These are phyloP conservation scores for Candida easanensis DNA, from an alignment of 805 yeast genomes.

Conservation along the genomic window DNA sequence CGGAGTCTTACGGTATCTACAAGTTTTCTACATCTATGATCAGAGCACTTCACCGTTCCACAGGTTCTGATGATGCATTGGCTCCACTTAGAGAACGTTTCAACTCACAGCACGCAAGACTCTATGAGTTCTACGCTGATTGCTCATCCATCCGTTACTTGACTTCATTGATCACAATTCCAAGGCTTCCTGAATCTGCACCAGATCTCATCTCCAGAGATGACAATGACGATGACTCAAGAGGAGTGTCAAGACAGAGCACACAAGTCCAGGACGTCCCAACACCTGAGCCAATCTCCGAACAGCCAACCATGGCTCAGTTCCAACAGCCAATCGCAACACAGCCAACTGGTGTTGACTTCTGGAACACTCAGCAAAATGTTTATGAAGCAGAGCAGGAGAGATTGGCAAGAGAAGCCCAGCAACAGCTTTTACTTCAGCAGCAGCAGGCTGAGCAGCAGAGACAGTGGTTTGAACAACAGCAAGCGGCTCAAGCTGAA, in stretches of 20 bases:
- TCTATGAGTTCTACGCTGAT: slow-evolving; percentile 85
- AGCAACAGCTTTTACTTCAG: slow-evolving; percentile 61
- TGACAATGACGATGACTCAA: slow-evolving; percentile 18
- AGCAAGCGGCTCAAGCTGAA: slow-evolving; percentile 65
- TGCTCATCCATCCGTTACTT: slow-evolving; percentile 81
- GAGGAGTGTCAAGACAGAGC: slow-evolving; percentile 25
- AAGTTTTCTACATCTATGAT: slow-evolving; percentile 88
- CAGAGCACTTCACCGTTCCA: slow-evolving; percentile 76
- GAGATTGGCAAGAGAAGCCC: slow-evolving; percentile 57
- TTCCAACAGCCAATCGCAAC: slow-evolving; percentile 39
- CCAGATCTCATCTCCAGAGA: slow-evolving; percentile 32
- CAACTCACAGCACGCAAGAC: slow-evolving; percentile 51
- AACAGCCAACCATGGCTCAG: slow-evolving; percentile 40
- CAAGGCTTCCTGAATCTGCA: slow-evolving; percentile 42
- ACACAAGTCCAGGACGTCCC: slow-evolving; percentile 12
- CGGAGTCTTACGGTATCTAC: slow-evolving; percentile 91
- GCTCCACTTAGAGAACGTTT: slow-evolving; percentile 72
- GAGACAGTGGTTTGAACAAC: slow-evolving; percentile 67
- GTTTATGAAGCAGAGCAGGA: slow-evolving; percentile 58
- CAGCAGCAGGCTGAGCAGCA: slow-evolving; percentile 67
- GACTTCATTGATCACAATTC: slow-evolving; percentile 77
- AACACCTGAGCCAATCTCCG: slow-evolving; percentile 42
- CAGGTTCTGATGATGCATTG: slow-evolving; percentile 72
- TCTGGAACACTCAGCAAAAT: slow-evolving; percentile 47
- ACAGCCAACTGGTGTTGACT: slow-evolving; percentile 56